These are phyloP conservation scores for Suillus clintonianus DNA, from an alignment of 768 basidiomycete species.

Conservation along the genomic window DNA sequence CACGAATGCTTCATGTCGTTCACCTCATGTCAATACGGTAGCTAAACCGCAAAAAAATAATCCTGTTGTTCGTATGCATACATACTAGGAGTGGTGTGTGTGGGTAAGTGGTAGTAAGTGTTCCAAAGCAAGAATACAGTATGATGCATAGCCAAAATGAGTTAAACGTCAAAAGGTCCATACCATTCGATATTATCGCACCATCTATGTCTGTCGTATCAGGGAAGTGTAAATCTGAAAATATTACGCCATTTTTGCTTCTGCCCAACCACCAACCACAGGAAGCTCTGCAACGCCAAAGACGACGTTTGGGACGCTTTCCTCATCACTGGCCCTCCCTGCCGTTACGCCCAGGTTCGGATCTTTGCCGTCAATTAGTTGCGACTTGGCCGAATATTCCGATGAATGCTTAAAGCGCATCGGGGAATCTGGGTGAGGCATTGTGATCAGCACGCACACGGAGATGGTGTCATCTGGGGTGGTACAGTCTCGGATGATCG, in stretches of 20 bases:
- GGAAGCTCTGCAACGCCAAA: conserved; percentile 48
- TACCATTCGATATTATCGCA: neutral
- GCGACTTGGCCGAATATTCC: conserved; percentile 23
- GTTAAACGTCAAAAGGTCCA: neutral
- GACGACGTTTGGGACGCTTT: conserved; percentile 48
- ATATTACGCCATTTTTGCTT: neutral
- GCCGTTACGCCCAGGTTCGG: conserved; percentile 8
- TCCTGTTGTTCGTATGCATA: neutral
- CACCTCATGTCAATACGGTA: neutral
- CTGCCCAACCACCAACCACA: neutral
- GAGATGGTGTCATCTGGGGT: conserved; percentile 41
- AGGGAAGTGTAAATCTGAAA: neutral
- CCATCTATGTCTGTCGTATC: neutral
- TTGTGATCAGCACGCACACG: conserved; percentile 60
- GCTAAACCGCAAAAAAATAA: neutral
- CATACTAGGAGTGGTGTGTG: neutral
- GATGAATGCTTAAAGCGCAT: conserved; percentile 7
- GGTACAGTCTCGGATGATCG: conserved; percentile 5
- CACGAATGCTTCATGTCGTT: neutral
- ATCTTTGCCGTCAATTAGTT: conserved; percentile 5
- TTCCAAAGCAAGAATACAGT: neutral
- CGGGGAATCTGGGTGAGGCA: conserved; percentile 45
- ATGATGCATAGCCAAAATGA: neutral
- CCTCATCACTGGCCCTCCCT: conserved; percentile 32
- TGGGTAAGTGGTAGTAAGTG: neutral